Percentiles rank a stretch among this genome's conserved stretches.
Evolutionary conservation across 2,329 filamentous ascomycete genomes (phyloP).

Genomic region (Pseudogymnoascus sp.): DNA sequence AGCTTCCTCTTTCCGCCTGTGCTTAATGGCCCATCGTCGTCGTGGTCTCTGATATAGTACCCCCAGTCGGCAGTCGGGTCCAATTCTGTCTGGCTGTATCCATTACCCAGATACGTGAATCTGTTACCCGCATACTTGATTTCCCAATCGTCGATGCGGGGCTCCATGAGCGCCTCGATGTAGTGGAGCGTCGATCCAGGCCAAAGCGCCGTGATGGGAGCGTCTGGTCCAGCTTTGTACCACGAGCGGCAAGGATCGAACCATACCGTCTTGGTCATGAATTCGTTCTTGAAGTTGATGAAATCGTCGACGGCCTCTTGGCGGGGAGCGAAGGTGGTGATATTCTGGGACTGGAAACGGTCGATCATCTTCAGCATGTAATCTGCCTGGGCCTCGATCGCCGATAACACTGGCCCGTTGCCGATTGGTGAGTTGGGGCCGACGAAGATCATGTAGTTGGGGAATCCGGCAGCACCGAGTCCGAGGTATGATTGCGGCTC

Average conservation of each 20-base stretch:
- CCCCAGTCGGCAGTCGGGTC: conserved; percentile 36
- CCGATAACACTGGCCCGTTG: conserved; percentile 24
- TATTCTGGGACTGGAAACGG: conserved; percentile 31
- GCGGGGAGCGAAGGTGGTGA: conserved; percentile 32
- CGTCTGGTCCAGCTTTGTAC: conserved; percentile 41
- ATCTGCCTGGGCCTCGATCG: conserved; percentile 30
- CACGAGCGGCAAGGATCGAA: conserved; percentile 38
- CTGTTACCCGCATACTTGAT: conserved; percentile 35
- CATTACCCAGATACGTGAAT: conserved; percentile 39
- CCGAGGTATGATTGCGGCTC: conserved; percentile 23
- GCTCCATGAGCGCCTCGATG: conserved; percentile 41
- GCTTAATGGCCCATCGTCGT: conserved; percentile 31
- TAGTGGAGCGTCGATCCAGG: conserved; percentile 44
- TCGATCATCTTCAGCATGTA: conserved; percentile 30
- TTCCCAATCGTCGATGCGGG: conserved; percentile 43
- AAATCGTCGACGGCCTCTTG: conserved; percentile 33
- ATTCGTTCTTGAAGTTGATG: conserved; percentile 36
- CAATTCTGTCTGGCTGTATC: conserved; percentile 38
- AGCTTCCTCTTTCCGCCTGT: conserved; percentile 24
- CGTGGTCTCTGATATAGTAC: conserved; percentile 34
- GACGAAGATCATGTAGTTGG: conserved; percentile 21
- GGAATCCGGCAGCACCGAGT: conserved; percentile 14
- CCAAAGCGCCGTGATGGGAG: conserved; percentile 37
- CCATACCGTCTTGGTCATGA: conserved; percentile 38
- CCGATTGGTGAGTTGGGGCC: conserved; percentile 25